These are phyloP conservation scores for Penicillium psychrosexuale DNA, from an alignment of 2,329 filamentous ascomycete genomes.

Conservation along the genomic window DNA sequence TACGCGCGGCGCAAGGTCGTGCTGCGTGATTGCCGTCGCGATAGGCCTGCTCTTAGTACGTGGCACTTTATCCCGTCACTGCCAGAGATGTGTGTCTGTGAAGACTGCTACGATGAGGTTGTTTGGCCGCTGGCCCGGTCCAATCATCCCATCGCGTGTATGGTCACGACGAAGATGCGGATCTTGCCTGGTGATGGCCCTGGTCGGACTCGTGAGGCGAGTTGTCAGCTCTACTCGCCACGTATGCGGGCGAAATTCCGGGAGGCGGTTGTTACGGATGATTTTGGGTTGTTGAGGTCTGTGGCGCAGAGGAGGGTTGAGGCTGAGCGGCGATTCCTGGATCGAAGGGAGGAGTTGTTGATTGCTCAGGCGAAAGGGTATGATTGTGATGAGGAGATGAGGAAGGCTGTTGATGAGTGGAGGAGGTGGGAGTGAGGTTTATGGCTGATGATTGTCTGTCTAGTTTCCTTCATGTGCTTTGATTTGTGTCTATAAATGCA, in stretches of 20 bases:
- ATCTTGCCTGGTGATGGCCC: conserved; percentile 52
- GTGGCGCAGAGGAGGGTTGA: conserved; percentile 57
- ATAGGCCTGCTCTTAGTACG: conserved; percentile 59
- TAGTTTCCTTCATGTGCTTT: neutral
- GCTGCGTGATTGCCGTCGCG: conserved; percentile 62
- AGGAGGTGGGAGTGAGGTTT: conserved; percentile 48
- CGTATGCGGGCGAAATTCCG: conserved; percentile 74
- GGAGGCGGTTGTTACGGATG: conserved; percentile 63
- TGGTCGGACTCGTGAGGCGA: conserved; percentile 39
- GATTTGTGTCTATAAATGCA: neutral
- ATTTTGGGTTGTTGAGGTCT: conserved; percentile 64
- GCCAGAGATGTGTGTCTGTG: conserved; percentile 77
- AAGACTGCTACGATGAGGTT: conserved; percentile 78
- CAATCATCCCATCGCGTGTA: conserved; percentile 56
- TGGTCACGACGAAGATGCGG: conserved; percentile 62
- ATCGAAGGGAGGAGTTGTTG: conserved; percentile 53
- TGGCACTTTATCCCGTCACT: conserved; percentile 79
- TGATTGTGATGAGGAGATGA: conserved; percentile 48
- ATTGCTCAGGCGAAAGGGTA: conserved; percentile 59
- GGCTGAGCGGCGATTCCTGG: conserved; percentile 59
- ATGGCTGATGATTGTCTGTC: neutral
- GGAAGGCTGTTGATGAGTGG: conserved; percentile 52
- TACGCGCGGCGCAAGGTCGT: conserved; percentile 59
- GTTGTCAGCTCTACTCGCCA: conserved; percentile 76
- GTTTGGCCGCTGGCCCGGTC: conserved; percentile 65